phyloP scores from a whole-genome alignment of 2,329 filamentous ascomycete species.

The Lasiodiplodia sp. region DNA sequence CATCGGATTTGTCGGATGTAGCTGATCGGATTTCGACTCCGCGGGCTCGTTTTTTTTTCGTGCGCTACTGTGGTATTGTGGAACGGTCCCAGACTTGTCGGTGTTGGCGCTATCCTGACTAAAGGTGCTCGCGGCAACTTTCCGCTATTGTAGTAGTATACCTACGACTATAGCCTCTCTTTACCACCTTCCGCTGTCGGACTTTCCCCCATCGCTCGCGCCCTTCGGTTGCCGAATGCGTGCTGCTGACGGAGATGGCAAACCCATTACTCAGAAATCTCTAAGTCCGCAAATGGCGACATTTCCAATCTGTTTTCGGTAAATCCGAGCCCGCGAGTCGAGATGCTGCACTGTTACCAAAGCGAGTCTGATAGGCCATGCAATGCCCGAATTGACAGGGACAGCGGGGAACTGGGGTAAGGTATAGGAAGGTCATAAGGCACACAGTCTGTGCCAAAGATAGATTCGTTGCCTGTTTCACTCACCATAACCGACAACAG shows the following conservation, averaged over 20 bases:
- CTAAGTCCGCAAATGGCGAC: not conserved
- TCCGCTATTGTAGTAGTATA: not conserved
- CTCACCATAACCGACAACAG: too few relatives aligned
- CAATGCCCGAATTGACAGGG: not conserved
- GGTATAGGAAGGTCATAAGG: not conserved
- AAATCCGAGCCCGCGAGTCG: not conserved
- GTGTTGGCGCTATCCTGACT: not conserved
- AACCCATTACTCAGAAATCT: not conserved
- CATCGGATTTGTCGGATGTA: constrained; percentile 12
- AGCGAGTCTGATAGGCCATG: not conserved
- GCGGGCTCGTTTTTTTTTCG: not conserved
- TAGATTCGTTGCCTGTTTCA: not conserved
- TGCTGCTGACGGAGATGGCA: not conserved
- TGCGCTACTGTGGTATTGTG: not conserved
- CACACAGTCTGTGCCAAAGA: not conserved
- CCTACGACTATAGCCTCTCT: not conserved
- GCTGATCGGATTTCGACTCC: not conserved
- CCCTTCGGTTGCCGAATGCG: not conserved
- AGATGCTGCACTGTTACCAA: not conserved
- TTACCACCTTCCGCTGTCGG: not conserved
- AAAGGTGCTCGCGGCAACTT: not conserved
- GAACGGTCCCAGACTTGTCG: not conserved
- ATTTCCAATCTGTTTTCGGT: not conserved
- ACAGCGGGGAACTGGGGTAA: not conserved
- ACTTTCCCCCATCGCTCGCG: not conserved